Base-by-base conservation (phyloP, 2,329 filamentous ascomycete species). In the Cadophora malorum region DNA sequence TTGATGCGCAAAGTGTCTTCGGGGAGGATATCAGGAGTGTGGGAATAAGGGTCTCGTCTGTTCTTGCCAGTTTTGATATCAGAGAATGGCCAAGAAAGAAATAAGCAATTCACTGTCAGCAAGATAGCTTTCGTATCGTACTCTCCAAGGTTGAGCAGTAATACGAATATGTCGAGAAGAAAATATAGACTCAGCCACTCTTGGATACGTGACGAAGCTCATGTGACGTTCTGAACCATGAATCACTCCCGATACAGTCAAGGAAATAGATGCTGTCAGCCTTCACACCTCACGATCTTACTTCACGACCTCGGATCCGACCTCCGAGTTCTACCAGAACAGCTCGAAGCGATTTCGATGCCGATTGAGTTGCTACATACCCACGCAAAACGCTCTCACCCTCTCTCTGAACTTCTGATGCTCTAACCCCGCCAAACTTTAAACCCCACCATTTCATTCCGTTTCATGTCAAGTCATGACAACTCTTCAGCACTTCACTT, bases 31-130 rank as follows among this genome's bases (percentile, higher is more conserved):
- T 10, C 21, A 31, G 23, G 50, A 31, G 10, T 23, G 12, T 28
- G 50, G 50, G 50, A 28, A 19, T 45, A 1, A 28, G 50, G 50
- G 50, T 53, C 50, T 53, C 50, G 50, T 53, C 25, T 53, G 16
- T 53, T 16, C 50, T 53, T 53, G 50, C 50, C 23, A 53, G 12
- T 25, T 14, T 31, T 14, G 4, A 12, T 28, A 12, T 4, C 10
- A 25, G 23, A 23, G 23, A 10, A 53, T 28, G 6, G 50, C 12
- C 50, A 53, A 25, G 25, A 28, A 2, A 45, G 41, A 14, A 45
- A 45, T 19, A 45, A 45, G 41, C 12, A 45, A 45, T 45, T 45
- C 41, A 45, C 10, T 6, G 41, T 45, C 41, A 45, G 41, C 41
- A 45, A 45, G 12, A 45, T 14, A 12, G 12, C 14, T 5, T 45